phyloP scores from a whole-genome alignment of 208 protist genomes.

The Crithidia expoeki region DNA sequence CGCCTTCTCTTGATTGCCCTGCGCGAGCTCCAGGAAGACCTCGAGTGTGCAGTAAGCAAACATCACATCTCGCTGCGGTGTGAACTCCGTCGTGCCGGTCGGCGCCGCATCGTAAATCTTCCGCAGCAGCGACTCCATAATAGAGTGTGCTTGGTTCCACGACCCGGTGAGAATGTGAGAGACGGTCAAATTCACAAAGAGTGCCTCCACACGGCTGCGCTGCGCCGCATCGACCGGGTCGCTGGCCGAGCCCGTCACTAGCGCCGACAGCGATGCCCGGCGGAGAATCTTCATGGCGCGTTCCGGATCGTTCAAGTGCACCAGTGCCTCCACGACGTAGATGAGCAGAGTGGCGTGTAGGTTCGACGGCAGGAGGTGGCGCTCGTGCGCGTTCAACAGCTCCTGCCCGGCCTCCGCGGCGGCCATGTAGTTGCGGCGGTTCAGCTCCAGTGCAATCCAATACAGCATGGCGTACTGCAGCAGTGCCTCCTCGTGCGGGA shows the following conservation, averaged over 20 bases:
- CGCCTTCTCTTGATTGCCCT: slow-evolving; percentile 85
- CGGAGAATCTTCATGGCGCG: slow-evolving; percentile 75
- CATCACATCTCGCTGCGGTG: slow-evolving; percentile 60
- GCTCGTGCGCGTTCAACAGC: slow-evolving; percentile 69
- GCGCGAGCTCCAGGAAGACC: slow-evolving; percentile 85
- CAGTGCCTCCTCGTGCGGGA: slow-evolving; percentile 59
- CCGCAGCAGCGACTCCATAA: slow-evolving; percentile 80
- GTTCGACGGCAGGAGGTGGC: slow-evolving; percentile 56
- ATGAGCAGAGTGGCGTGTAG: slow-evolving; percentile 79
- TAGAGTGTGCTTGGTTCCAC: slow-evolving; percentile 82
- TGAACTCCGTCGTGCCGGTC: slow-evolving; percentile 50
- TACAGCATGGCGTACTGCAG: slow-evolving; percentile 81
- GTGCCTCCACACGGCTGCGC: slow-evolving; percentile 79
- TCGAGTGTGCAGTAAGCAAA: slow-evolving; percentile 80
- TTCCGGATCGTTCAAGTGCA: slow-evolving; percentile 84
- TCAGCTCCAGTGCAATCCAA: slow-evolving; percentile 77
- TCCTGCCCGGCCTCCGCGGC: slow-evolving; percentile 72
- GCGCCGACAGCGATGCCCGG: slow-evolving; percentile 63
- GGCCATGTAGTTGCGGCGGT: slow-evolving; percentile 77
- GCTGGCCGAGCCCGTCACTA: slow-evolving; percentile 45
- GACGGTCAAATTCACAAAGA: slow-evolving; percentile 85
- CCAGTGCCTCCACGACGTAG: slow-evolving; percentile 83
- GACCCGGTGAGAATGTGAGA: slow-evolving; percentile 83
- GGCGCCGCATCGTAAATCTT: slow-evolving; percentile 73
- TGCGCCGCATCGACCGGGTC: slow-evolving; percentile 68